Percentiles rank a stretch among this genome's conserved stretches.
These are phyloP conservation scores for Chlamydomonas schloesseri DNA, from an alignment of 139 green algal genomes.

Conservation along the genomic window DNA sequence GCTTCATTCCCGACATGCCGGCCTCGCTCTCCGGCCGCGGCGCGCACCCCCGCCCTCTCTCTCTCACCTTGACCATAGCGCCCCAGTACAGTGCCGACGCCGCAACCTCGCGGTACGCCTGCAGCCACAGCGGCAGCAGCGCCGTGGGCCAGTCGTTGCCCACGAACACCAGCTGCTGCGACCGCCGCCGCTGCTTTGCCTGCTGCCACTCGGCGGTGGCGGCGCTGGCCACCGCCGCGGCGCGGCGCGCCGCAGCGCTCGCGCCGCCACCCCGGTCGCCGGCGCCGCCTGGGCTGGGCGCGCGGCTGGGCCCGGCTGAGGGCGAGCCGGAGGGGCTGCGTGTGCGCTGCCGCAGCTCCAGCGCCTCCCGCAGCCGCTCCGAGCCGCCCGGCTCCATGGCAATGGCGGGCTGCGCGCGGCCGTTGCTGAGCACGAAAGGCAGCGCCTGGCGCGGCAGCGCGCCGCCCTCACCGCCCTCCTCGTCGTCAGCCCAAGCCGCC, in stretches of 20 bases:
- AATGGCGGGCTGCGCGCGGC: background rate
- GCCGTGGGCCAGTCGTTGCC: conserved; percentile 76
- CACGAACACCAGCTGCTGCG: conserved; percentile 58
- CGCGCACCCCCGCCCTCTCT: no score
- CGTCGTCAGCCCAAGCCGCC: no score
- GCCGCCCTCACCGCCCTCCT: background rate
- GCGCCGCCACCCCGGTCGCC: background rate
- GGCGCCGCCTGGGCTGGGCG: background rate
- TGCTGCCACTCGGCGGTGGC: background rate
- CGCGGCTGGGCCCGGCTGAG: background rate
- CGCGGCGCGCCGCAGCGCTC: background rate
- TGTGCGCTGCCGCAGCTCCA: conserved; percentile 11
- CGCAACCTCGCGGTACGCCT: conserved; percentile 52
- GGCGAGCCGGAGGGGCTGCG: background rate
- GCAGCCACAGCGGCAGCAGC: conserved; percentile 70
- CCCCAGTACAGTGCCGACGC: background rate
- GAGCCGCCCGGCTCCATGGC: background rate
- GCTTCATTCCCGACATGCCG: no score
- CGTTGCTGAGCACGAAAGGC: background rate
- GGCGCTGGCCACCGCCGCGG: no score
- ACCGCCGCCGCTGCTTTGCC: conserved; percentile 18
- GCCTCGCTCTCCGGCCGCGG: no score
- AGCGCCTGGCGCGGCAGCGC: background rate
- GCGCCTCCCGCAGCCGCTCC: background rate
- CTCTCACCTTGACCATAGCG: no score